A percentile compares a stretch with the other conserved stretches of the same genome.
Conservation (phyloP, 2,329 filamentous ascomycete species). For the Fusarium gaditjirri region DNA sequence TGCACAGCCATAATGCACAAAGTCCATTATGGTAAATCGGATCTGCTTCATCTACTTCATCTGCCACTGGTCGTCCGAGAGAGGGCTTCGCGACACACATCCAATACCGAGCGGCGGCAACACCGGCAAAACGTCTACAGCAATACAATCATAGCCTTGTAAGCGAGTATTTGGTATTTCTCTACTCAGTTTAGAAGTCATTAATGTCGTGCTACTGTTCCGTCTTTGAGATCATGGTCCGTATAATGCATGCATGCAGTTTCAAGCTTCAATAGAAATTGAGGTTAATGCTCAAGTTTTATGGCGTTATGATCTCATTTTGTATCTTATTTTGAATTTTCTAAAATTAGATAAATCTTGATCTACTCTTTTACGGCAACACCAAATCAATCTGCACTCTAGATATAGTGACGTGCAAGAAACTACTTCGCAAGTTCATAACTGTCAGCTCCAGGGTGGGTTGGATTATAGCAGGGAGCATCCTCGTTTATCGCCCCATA, state of each 20-base stretch:
- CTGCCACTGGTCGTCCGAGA: background rate
- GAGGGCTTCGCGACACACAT: background rate
- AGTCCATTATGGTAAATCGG: background rate
- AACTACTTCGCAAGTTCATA: conserved; percentile 4
- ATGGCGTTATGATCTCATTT: background rate
- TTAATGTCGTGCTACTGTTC: too few relatives aligned
- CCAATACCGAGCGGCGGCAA: background rate
- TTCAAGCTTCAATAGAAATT: too few relatives aligned
- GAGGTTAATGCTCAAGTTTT: background rate
- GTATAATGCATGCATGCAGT: background rate
- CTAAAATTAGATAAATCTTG: background rate
- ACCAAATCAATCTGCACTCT: background rate
- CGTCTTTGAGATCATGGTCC: background rate
- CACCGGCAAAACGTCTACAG: background rate
- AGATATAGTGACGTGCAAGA: background rate
- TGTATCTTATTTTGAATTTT: too few relatives aligned
- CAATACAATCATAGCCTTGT: background rate
- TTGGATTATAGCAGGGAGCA: background rate
- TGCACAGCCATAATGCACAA: background rate
- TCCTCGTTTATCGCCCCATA: background rate
- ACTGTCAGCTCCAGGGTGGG: background rate
- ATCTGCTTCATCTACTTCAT: background rate
- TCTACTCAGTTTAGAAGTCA: too few relatives aligned
- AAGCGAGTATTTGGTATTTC: background rate
- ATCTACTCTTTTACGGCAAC: too few relatives aligned